Conservation (phyloP, 2,329 filamentous ascomycete species). For the Corinectria fuckeliana region DNA sequence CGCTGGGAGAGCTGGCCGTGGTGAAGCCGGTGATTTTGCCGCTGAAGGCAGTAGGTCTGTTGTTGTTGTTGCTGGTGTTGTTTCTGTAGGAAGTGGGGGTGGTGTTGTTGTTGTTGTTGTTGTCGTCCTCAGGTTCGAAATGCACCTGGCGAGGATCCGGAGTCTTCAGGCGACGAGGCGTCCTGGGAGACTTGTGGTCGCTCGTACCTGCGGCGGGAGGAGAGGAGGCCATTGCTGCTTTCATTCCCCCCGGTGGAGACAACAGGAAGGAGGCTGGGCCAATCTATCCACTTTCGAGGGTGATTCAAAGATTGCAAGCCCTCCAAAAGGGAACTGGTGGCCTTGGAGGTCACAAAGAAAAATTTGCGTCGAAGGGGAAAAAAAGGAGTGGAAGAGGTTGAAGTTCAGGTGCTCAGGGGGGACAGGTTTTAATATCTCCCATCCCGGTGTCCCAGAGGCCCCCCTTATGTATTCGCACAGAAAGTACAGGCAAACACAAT, state of each 20-base stretch:
- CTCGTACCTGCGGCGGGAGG: slow-evolving; percentile 27
- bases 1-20: slow-evolving; percentile 34
- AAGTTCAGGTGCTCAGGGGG: not conserved
- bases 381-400: not conserved
- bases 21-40: slow-evolving; percentile 21
- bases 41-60: too few species aligned
- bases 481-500: not conserved
- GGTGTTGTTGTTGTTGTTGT: not conserved
- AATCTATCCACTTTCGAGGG: not conserved
- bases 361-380: too few species aligned
- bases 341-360: too few species aligned
- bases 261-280: not conserved
- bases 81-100: slow-evolving; percentile 6
- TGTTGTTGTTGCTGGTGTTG: not conserved
- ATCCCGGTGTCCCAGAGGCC: not conserved
- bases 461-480: not conserved
- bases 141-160: slow-evolving; percentile 43
- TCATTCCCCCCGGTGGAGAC: not conserved
- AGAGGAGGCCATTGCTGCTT: slow-evolving; percentile 38
- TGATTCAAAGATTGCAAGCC: slow-evolving; percentile 1
- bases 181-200: slow-evolving; percentile 41
- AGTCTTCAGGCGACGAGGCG: slow-evolving; percentile 37
- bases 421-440: not conserved
- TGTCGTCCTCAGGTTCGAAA: slow-evolving; percentile 34
- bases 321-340: too few species aligned